Evolutionary conservation across 768 basidiomycete species (phyloP).

Genomic region (Plicaturopsis crispa): DNA sequence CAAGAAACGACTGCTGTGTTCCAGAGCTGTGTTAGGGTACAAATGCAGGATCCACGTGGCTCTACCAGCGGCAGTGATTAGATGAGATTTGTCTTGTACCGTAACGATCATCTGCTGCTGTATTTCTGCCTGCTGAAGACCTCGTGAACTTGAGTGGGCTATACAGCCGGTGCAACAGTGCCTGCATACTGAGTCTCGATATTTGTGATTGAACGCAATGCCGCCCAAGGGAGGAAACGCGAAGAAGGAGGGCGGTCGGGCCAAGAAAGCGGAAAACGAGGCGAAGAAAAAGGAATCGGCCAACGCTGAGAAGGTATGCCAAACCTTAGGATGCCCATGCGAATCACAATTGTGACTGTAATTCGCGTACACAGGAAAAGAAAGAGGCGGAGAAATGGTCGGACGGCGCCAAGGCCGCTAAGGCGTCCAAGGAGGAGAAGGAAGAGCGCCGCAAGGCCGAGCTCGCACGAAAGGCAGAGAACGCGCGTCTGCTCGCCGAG

Average conservation of each 20-base stretch:
- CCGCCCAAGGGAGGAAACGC: slow-evolving; percentile 83
- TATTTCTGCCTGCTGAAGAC: no score
- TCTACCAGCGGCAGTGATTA: no score
- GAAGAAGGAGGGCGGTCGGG: slow-evolving; percentile 86
- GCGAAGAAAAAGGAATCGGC: slow-evolving; percentile 66
- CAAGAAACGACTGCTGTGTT: no score
- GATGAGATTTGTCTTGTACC: no score
- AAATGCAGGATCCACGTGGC: no score
- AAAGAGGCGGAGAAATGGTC: slow-evolving; percentile 66
- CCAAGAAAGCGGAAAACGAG: slow-evolving; percentile 91
- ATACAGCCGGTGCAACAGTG: no score
- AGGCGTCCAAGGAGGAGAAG: slow-evolving; percentile 58
- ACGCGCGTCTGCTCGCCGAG: slow-evolving; percentile 77
- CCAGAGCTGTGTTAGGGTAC: no score
- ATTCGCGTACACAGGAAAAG: slow-evolving; percentile 43
- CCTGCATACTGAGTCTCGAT: no score
- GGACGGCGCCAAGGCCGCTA: slow-evolving; percentile 60
- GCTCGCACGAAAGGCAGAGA: slow-evolving; percentile 81
- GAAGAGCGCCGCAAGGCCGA: slow-evolving; percentile 79
- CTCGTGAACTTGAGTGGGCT: no score
- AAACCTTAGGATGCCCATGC: neutral
- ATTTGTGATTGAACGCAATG: no score
- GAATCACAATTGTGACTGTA: neutral
- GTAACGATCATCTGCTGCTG: no score
- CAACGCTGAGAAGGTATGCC: slow-evolving; percentile 49